phyloP scores from a whole-genome alignment of 495 filamentous ascomycete genomes.

The Staphylotrichum tortipilum region DNA sequence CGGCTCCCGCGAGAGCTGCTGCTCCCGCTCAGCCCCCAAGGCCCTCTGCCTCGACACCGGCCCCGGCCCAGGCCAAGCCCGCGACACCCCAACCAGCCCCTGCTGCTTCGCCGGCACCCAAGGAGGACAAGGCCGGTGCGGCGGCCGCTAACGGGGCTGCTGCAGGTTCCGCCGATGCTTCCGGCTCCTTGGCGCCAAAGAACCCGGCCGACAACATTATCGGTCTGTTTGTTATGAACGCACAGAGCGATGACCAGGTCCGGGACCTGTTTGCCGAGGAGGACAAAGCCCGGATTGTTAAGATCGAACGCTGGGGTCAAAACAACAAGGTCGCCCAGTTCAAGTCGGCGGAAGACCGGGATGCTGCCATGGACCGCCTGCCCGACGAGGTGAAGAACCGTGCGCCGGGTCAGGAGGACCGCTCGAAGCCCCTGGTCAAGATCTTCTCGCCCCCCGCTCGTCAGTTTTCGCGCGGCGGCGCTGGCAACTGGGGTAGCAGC shows the following conservation, averaged over 20 bases:
- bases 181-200: slow-evolving; percentile 39
- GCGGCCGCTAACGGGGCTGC: slow-evolving; percentile 41
- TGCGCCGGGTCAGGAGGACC: slow-evolving; percentile 44
- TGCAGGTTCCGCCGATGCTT: slow-evolving; percentile 38
- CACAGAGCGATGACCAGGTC: slow-evolving; percentile 66
- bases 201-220: slow-evolving; percentile 45
- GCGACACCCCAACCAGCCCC: slow-evolving; percentile 39
- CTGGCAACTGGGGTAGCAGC: slow-evolving; percentile 68
- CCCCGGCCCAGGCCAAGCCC: slow-evolving; percentile 43
- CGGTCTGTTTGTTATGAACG: slow-evolving; percentile 76
- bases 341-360: slow-evolving; percentile 64
- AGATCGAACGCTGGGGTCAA: slow-evolving; percentile 68
- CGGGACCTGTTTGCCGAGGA: slow-evolving; percentile 73
- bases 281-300: slow-evolving; percentile 65
- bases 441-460: slow-evolving; percentile 57
- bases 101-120: slow-evolving; percentile 32
- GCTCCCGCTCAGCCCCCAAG: slow-evolving; percentile 29
- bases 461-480: slow-evolving; percentile 47
- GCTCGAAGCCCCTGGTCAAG: slow-evolving; percentile 69
- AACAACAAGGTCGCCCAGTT: slow-evolving; percentile 79
- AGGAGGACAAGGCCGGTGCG: slow-evolving; percentile 40
- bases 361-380: slow-evolving; percentile 61
- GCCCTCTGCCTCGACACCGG: slow-evolving; percentile 28
- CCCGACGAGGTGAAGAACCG: slow-evolving; percentile 65
- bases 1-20: slow-evolving; percentile 20